A percentile compares a stretch with the other conserved stretches of the same genome.
Evolutionary conservation across 495 filamentous ascomycete species (phyloP).

Genomic region (Penicillium canescens): DNA sequence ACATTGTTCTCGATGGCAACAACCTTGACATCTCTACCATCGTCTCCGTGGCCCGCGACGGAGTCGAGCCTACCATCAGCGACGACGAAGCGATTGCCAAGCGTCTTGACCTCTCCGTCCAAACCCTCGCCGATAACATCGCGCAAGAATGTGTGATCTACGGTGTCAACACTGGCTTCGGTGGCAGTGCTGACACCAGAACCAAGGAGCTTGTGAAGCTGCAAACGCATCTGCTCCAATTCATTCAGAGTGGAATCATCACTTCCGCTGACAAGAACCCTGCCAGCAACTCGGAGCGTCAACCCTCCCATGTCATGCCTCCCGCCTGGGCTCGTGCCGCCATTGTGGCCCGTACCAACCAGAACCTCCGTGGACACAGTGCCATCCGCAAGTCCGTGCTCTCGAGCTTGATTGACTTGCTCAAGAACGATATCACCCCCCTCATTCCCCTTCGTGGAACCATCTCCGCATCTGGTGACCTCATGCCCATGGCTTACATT

Average conservation of each 20-base stretch:
- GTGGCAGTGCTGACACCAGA: slow-evolving; percentile 62
- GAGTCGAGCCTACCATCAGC: slow-evolving; percentile 9
- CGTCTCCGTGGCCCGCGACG: slow-evolving; percentile 16
- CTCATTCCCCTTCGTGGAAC: slow-evolving; percentile 57
- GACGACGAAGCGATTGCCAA: slow-evolving; percentile 8
- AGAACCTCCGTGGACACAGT: slow-evolving; percentile 56
- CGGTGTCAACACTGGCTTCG: slow-evolving; percentile 70
- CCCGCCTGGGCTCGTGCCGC: slow-evolving; percentile 52
- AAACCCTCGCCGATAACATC: slow-evolving; percentile 11
- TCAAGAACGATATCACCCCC: slow-evolving; percentile 50
- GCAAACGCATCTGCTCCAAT: slow-evolving; percentile 53
- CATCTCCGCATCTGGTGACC: slow-evolving; percentile 65
- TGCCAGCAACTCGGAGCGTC: slow-evolving; percentile 15
- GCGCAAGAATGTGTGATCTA: slow-evolving; percentile 14
- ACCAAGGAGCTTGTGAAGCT: slow-evolving; percentile 42
- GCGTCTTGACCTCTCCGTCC: slow-evolving; percentile 11
- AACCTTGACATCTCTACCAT: slow-evolving; percentile 17
- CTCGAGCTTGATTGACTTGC: slow-evolving; percentile 43
- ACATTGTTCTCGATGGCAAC: slow-evolving; percentile 16
- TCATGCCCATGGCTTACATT: slow-evolving; percentile 61
- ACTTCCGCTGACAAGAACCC: slow-evolving; percentile 25
- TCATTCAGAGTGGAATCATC: slow-evolving; percentile 53
- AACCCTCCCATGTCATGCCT: slow-evolving; percentile 42
- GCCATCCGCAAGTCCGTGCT: slow-evolving; percentile 53
- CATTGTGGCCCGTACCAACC: slow-evolving; percentile 60